Percentiles rank a stretch among this genome's conserved stretches.
These are phyloP conservation scores for Penicillium soppii DNA, from an alignment of 495 filamentous ascomycete species.

Conservation along the genomic window DNA sequence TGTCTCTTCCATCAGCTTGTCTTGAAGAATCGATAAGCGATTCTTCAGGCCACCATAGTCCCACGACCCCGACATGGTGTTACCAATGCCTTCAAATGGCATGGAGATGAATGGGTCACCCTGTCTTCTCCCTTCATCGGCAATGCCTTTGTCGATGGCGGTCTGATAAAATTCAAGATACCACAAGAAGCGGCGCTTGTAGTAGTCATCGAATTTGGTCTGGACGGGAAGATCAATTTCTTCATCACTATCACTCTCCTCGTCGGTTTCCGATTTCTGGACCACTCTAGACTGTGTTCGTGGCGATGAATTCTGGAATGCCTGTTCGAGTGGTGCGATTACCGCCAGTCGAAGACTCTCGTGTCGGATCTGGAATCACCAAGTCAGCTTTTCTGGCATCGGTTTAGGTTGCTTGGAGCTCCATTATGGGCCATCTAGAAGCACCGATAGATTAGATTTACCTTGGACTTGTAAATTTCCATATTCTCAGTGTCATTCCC, in stretches of 20 bases:
- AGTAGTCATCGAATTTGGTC: slow-evolving; percentile 84
- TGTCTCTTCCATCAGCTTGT: slow-evolving; percentile 69
- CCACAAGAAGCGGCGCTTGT: slow-evolving; percentile 93
- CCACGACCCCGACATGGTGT: slow-evolving; percentile 86
- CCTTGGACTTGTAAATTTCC: slow-evolving; percentile 83
- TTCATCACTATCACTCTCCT: slow-evolving; percentile 52
- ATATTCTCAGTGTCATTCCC: slow-evolving; percentile 70
- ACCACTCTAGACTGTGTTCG: background rate
- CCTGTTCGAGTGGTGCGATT: slow-evolving; percentile 79
- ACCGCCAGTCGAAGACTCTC: slow-evolving; percentile 87
- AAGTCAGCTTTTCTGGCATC: background rate
- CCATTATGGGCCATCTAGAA: background rate
- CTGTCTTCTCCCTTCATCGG: slow-evolving; percentile 49
- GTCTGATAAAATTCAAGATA: slow-evolving; percentile 85
- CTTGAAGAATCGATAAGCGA: slow-evolving; percentile 64
- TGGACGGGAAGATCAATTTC: slow-evolving; percentile 44
- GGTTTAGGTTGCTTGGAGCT: background rate
- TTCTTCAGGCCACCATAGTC: slow-evolving; percentile 73
- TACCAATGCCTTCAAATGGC: slow-evolving; percentile 79
- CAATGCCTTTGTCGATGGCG: slow-evolving; percentile 59
- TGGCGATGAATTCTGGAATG: slow-evolving; percentile 57
- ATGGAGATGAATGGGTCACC: slow-evolving; percentile 66
- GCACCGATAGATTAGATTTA: slow-evolving; percentile 37
- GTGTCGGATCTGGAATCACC: slow-evolving; percentile 69
- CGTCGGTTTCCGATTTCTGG: background rate